Base-by-base conservation (phyloP, 306 rosid genomes). In the Dalbergia cultrata region DNA sequence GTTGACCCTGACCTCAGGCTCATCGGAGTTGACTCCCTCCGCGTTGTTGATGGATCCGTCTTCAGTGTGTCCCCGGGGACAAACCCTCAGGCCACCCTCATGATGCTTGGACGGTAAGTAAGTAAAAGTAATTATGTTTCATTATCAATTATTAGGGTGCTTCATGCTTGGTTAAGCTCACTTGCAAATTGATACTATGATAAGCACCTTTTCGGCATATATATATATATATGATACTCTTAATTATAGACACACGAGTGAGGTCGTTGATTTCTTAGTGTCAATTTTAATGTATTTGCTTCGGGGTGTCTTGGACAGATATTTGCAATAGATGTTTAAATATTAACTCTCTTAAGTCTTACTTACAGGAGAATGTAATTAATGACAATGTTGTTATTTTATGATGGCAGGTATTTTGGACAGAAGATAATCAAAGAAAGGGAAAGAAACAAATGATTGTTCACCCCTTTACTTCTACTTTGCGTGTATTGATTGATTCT, bases 81-180 rank as follows among this genome's bases (percentile, higher is more conserved):
- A 9, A 95, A 95, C 78, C 99, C 99, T 80, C 99, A 96, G 84
- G 97, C 99, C 21, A 93, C 98, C 12, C 58, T 92, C 0, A 84
- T 93, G 91, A 93, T 96, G 99, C 93, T 93, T 4, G 99, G 99
- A 72, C 76, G 98, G 94, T 88, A 74, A 68, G 62, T 54, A 4
- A 52, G 0, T 43, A 37, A 37, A 4, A 52, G 0, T 43, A 37
- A 37, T 4, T 10, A 8, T 3, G 22, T 21, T 21, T 21, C 22
- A 21, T 21, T 21, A 21, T 21, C 22, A 21, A 21, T 21, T 21
- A 21, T 21, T 21, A 21, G 22, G 22, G 22, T 21, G 22, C 22
- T 21, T 21, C 22, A 21, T 21, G 22, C 22, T 21, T 21, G 22
- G 18, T n/a, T 65, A 44, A 17, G 7, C 13, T 72, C 1, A 0